Conservation (phyloP, 2,329 filamentous ascomycete genomes). For the Onygenales sp. region DNA sequence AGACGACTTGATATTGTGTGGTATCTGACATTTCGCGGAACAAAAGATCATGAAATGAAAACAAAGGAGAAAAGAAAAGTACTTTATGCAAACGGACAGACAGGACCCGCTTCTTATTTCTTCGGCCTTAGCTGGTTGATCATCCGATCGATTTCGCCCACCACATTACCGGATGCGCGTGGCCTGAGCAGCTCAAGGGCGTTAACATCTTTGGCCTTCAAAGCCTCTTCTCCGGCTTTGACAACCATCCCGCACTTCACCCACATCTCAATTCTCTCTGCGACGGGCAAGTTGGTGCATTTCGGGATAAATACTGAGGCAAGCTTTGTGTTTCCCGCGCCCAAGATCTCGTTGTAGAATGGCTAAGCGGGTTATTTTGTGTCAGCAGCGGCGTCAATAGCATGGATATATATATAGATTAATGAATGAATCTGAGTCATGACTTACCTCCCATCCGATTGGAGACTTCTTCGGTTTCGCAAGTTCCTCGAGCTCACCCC, state of each 20-base stretch:
- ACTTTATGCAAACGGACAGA: conserved; percentile 2
- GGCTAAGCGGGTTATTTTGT: conserved; percentile 45
- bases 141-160: conserved; percentile 75
- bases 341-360: conserved; percentile 81
- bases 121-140: conserved; percentile 45
- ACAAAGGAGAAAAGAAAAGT: not conserved
- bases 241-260: conserved; percentile 86
- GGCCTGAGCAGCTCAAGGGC: conserved; percentile 64
- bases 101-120: conserved; percentile 21
- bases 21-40: not conserved
- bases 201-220: conserved; percentile 68
- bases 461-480: conserved; percentile 67
- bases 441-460: conserved; percentile 86
- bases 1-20: conserved; percentile 1
- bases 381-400: conserved; percentile 17
- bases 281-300: conserved; percentile 60
- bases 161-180: conserved; percentile 60
- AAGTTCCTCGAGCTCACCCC: conserved; percentile 84
- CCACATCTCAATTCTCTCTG: conserved; percentile 81
- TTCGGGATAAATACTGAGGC: conserved; percentile 81
- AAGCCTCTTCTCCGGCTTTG: conserved; percentile 85
- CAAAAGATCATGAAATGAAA: not conserved
- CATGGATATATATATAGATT: not conserved
- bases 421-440: conserved; percentile 2
- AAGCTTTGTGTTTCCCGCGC: conserved; percentile 80